A percentile compares a stretch with the other conserved stretches of the same genome.
These are phyloP conservation scores for Fusarium ramigenum DNA, from an alignment of 2,329 filamentous ascomycete genomes.

Conservation along the genomic window DNA sequence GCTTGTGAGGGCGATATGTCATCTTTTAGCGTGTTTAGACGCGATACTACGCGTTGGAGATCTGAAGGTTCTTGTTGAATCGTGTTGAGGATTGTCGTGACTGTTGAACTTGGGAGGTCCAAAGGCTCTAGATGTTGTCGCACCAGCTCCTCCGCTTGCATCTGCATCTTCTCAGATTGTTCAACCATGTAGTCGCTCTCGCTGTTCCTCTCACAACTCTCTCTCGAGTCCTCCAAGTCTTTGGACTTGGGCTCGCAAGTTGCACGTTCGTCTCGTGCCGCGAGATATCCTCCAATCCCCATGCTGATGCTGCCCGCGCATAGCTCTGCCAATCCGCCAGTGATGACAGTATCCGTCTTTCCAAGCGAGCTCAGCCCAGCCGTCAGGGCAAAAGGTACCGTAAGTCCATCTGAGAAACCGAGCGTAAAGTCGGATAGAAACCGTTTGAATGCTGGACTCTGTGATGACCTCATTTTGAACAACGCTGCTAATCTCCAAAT, in stretches of 20 bases:
- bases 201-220: conserved; percentile 29
- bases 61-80: conserved; percentile 45
- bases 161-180: conserved; percentile 11
- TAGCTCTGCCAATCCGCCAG: conserved; percentile 75
- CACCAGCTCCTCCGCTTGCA: conserved; percentile 36
- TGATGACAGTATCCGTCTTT: conserved; percentile 69
- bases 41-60: conserved; percentile 34
- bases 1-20: neutral
- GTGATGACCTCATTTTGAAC: conserved; percentile 27
- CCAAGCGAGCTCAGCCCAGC: conserved; percentile 72
- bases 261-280: conserved; percentile 56
- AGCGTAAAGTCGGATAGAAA: conserved; percentile 74
- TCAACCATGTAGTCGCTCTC: conserved; percentile 4
- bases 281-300: conserved; percentile 76
- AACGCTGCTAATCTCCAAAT: fast-evolving
- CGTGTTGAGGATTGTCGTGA: conserved; percentile 39
- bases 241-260: neutral
- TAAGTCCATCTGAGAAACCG: conserved; percentile 78
- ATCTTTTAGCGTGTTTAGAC: conserved; percentile 30
- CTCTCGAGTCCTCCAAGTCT: conserved; percentile 37
- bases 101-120: conserved; percentile 35
- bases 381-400: conserved; percentile 78
- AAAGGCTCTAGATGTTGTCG: conserved; percentile 48
- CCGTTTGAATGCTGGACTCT: conserved; percentile 46
- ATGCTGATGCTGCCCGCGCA: conserved; percentile 78